phyloP scores from a whole-genome alignment of 1,139 yeast species.

The Hyphopichia wangnamkhiaoensis region DNA sequence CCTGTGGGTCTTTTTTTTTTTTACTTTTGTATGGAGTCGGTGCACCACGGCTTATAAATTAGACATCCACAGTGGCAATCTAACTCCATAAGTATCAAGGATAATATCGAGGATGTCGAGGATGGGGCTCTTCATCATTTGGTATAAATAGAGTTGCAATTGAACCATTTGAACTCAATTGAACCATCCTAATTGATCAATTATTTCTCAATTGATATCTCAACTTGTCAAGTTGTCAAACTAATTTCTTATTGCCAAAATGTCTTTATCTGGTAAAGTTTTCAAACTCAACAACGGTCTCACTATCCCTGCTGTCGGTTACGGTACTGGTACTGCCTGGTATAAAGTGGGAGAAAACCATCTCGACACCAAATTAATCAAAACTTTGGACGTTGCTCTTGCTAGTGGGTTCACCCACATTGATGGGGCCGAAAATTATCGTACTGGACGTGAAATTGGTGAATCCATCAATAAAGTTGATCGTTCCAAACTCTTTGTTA shows the following conservation, averaged over 20 bases:
- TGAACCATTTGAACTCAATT: not conserved
- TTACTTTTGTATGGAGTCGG: no score
- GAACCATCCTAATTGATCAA: not conserved
- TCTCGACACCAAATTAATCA: slow-evolving; percentile 22
- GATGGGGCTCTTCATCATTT: no score
- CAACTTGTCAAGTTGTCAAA: not conserved
- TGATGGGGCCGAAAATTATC: slow-evolving; percentile 40
- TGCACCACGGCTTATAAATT: no score
- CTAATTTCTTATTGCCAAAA: not conserved
- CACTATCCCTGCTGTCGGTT: slow-evolving; percentile 22
- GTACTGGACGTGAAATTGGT: slow-evolving; percentile 35
- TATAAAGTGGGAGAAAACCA: slow-evolving; percentile 23
- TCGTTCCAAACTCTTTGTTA: slow-evolving; percentile 53
- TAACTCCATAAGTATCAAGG: no score
- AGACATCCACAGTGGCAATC: no score
- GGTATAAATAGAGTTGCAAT: no score
- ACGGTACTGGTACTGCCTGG: slow-evolving; percentile 42
- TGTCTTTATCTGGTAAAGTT: slow-evolving; percentile 4
- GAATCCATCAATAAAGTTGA: slow-evolving; percentile 22
- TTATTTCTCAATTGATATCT: not conserved
- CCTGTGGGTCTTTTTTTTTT: no score
- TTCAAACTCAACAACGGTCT: slow-evolving; percentile 5
- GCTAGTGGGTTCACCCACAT: slow-evolving; percentile 34
- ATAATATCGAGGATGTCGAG: no score
- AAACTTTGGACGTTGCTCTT: slow-evolving; percentile 25